phyloP scores from a whole-genome alignment of 2,329 filamentous ascomycete species.

The Aureobasidium mangrovei region DNA sequence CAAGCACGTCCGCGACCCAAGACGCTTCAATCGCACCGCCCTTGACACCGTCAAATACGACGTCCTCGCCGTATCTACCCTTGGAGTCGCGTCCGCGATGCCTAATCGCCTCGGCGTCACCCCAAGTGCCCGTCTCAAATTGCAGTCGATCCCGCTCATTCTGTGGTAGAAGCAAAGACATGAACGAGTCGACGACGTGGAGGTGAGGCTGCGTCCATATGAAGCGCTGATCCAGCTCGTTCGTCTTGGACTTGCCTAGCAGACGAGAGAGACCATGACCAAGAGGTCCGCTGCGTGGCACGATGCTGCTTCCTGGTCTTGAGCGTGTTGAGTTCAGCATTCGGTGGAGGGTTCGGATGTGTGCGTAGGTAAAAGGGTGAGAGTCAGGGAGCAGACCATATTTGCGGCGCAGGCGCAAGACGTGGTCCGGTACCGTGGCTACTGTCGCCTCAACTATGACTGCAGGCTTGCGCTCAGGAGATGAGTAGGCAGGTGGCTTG shows the following conservation, averaged over 20 bases:
- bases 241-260: conserved; percentile 16
- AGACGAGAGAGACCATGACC: conserved; percentile 15
- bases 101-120: conserved; percentile 17
- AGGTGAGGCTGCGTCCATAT: conserved; percentile 22
- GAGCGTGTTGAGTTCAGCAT: conserved; percentile 26
- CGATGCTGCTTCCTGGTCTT: conserved; percentile 21
- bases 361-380: conserved; percentile 28
- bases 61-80: conserved; percentile 16
- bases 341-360: conserved; percentile 30
- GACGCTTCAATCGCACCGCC: conserved; percentile 15
- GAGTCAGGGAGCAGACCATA: conserved; percentile 26
- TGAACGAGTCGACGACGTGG: conserved; percentile 25
- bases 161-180: conserved; percentile 23
- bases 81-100: conserved; percentile 14
- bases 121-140: conserved; percentile 20
- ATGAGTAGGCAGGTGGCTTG: conserved; percentile 7
- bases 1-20: conserved; percentile 17
- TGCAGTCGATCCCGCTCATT: conserved; percentile 26
- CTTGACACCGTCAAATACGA: conserved; percentile 14
- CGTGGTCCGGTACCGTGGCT: conserved; percentile 9
- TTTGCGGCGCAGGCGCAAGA: conserved; percentile 21
- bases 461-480: background rate
- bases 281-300: conserved; percentile 20
- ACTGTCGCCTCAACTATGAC: background rate
- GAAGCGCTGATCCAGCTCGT: conserved; percentile 19